A percentile compares a stretch with the other conserved stretches of the same genome.
phyloP scores from a whole-genome alignment of 257 asterid species.

The Solanum clarkiae region DNA sequence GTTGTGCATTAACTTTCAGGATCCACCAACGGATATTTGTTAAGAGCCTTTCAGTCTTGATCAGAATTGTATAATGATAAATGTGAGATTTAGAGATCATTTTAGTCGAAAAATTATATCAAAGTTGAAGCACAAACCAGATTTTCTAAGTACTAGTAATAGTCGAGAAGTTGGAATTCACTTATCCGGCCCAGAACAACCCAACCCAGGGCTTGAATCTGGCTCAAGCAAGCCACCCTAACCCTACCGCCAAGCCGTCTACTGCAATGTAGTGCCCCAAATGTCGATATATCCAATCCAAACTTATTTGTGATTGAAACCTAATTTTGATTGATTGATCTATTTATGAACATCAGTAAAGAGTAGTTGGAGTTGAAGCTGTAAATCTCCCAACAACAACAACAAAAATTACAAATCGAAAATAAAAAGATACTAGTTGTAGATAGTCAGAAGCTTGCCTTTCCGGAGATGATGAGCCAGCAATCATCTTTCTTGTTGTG shows the following conservation, averaged over 20 bases:
- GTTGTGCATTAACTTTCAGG: neutral
- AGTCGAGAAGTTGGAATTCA: too few relatives aligned
- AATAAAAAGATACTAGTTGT: neutral
- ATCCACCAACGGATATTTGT: neutral
- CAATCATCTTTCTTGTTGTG: conserved; percentile 46
- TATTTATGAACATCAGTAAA: neutral
- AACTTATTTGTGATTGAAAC: neutral
- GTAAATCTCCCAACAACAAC: neutral
- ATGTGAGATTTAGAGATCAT: too few relatives aligned
- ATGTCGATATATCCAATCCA: neutral
- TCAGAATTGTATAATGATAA: too few relatives aligned
- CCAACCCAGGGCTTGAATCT: too few relatives aligned
- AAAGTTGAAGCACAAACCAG: too few relatives aligned
- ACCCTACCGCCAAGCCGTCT: too few relatives aligned
- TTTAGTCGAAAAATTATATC: too few relatives aligned
- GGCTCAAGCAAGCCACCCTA: too few relatives aligned
- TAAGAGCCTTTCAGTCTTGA: neutral
- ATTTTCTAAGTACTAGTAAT: too few relatives aligned
- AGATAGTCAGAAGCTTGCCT: conserved; percentile 14
- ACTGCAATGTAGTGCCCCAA: too few relatives aligned
- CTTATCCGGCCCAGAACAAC: too few relatives aligned
- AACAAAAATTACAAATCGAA: neutral
- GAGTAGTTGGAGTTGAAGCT: neutral
- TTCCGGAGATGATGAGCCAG: conserved; percentile 57
- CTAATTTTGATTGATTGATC: neutral